These are phyloP conservation scores for Clavulina sp. DNA, from an alignment of 768 basidiomycete genomes.

Conservation along the genomic window DNA sequence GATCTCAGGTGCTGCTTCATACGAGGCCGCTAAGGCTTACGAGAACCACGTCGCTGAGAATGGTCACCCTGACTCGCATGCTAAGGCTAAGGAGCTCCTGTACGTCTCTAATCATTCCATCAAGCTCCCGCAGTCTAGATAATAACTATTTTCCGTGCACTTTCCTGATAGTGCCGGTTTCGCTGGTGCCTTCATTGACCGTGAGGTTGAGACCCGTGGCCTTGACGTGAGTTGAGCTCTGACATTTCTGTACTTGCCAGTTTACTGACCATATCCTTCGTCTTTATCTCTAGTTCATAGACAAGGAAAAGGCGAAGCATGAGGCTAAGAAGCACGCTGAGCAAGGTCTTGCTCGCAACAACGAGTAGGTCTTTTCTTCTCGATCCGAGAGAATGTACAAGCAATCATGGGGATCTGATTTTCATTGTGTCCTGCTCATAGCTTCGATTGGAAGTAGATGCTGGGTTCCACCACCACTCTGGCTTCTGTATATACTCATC, in stretches of 20 bases:
- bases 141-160: background rate
- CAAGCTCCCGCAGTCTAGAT: background rate
- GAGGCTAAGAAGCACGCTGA: constrained; percentile 4
- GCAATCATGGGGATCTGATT: background rate
- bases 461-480: background rate
- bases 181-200: constrained; percentile 7
- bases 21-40: constrained; percentile 8
- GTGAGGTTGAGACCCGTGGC: constrained; percentile 7
- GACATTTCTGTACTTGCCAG: no score
- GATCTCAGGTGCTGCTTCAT: constrained; percentile 8
- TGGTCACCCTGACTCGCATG: constrained; percentile 4
- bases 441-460: background rate
- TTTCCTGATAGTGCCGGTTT: constrained; percentile 2
- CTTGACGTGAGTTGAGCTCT: background rate
- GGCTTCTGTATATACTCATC: background rate
- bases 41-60: constrained; percentile 3
- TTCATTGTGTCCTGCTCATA: background rate
- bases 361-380: background rate
- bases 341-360: background rate
- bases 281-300: no score
- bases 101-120: background rate
- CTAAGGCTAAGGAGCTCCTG: constrained; percentile 7
- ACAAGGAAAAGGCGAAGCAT: constrained; percentile 10
- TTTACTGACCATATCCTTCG: no score
- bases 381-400: background rate